Percentiles rank a stretch among this genome's conserved stretches.
Conservation (phyloP, 129 eudicot genomes). For the Lonicera japonica region DNA sequence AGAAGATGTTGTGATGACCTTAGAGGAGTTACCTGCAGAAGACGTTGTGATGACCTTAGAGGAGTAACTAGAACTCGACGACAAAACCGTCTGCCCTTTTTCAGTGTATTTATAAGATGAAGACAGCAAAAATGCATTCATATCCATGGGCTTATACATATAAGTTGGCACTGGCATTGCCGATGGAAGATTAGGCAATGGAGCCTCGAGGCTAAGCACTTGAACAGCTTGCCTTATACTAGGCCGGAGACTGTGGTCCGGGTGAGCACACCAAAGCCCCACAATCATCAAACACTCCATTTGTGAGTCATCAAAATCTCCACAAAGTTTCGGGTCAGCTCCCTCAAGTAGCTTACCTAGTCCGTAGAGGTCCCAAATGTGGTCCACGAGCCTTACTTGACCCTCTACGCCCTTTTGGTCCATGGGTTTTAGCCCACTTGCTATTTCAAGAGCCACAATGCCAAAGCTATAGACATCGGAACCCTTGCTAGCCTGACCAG, state of each 20-base stretch:
- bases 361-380: conserved; percentile 27
- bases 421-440: conserved; percentile 19
- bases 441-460: conserved; percentile 22
- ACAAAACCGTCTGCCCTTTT: neutral
- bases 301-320: conserved; percentile 8
- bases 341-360: conserved; percentile 18
- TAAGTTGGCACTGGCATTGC: conserved; percentile 20
- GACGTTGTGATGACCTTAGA: neutral
- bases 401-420: neutral
- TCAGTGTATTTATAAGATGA: neutral
- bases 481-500: conserved; percentile 25
- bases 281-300: conserved; percentile 24
- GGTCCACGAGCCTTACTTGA: neutral
- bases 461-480: conserved; percentile 39
- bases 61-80: conserved; percentile 2
- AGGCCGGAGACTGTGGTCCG: conserved; percentile 18
- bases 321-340: conserved; percentile 18
- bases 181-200: conserved; percentile 15
- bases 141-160: conserved; percentile 2
- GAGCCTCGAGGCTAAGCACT: conserved; percentile 21
- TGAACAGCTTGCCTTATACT: conserved; percentile 22
- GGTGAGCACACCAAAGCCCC: conserved; percentile 31
- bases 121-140: conserved; percentile 2
- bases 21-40: too few species aligned
- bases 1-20: too few species aligned